Evolutionary conservation across 208 protist species (phyloP).

Genomic region (Leptomonas seymouri): DNA sequence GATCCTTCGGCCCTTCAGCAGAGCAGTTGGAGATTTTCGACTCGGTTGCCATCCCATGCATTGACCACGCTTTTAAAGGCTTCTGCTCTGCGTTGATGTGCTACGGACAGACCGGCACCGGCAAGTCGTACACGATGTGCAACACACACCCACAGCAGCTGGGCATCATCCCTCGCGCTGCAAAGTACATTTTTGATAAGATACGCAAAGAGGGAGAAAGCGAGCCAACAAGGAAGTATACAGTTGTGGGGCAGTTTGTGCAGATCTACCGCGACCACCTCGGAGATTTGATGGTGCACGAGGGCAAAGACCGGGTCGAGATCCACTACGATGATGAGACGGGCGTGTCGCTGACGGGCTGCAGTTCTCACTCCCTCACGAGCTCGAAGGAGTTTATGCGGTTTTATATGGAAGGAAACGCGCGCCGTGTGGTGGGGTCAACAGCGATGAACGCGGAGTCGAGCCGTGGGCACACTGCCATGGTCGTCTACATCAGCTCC

Average conservation of each 20-base stretch:
- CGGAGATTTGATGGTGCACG: conserved; percentile 76
- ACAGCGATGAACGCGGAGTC: conserved; percentile 93
- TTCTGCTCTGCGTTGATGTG: conserved; percentile 91
- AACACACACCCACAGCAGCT: conserved; percentile 75
- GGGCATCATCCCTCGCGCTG: conserved; percentile 88
- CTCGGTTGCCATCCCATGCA: conserved; percentile 73
- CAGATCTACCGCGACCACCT: conserved; percentile 92
- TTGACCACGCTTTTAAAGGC: conserved; percentile 87
- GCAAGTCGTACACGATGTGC: conserved; percentile 94
- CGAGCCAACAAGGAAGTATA: conserved; percentile 41
- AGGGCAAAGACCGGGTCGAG: conserved; percentile 73
- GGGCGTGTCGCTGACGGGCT: conserved; percentile 78
- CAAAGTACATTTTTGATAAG: conserved; percentile 72
- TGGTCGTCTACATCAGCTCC: conserved; percentile 72
- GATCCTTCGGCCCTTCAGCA: conserved; percentile 65
- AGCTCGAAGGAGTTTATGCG: conserved; percentile 80
- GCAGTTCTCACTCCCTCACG: conserved; percentile 58
- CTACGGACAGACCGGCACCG: conserved; percentile 93
- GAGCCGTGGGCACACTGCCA: conserved; percentile 87
- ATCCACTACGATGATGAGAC: conserved; percentile 71
- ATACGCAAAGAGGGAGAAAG: conserved; percentile 30
- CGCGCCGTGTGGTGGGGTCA: conserved; percentile 79
- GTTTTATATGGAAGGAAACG: conserved; percentile 83
- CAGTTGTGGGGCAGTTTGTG: conserved; percentile 79
- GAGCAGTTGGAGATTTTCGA: conserved; percentile 85